Evolutionary conservation across 805 yeast genomes (phyloP).

Genomic region (Pichia gijzeniarum): DNA sequence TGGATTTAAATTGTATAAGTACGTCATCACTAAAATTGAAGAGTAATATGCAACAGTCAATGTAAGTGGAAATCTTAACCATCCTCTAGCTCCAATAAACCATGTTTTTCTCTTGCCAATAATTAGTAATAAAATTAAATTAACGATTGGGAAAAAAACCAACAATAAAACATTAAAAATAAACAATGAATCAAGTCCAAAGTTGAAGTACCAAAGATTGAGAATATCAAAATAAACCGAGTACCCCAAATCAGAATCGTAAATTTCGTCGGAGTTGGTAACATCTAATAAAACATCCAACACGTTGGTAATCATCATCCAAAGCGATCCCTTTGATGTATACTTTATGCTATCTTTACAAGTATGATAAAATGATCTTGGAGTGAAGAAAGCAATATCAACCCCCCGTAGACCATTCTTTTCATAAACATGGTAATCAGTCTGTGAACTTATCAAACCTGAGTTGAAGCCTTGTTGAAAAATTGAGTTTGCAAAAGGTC

Average conservation of each 20-base stretch:
- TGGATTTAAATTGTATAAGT: conserved; percentile 40
- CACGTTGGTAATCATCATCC: conserved; percentile 78
- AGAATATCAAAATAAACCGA: conserved; percentile 64
- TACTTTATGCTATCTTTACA: conserved; percentile 59
- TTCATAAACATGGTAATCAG: conserved; percentile 73
- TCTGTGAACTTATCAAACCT: conserved; percentile 68
- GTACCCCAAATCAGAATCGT: conserved; percentile 20
- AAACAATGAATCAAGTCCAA: conserved; percentile 45
- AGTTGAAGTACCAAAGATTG: conserved; percentile 48
- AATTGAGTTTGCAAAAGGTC: conserved; percentile 74
- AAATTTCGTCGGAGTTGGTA: conserved; percentile 26
- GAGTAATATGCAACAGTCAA: conserved; percentile 38
- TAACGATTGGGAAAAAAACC: conserved; percentile 47
- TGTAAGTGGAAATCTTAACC: conserved; percentile 56
- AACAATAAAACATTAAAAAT: conserved; percentile 48
- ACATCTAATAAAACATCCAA: conserved; percentile 51
- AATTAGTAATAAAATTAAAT: conserved; percentile 41
- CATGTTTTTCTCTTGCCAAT: conserved; percentile 42
- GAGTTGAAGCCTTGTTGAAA: conserved; percentile 81
- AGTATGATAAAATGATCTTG: conserved; percentile 82
- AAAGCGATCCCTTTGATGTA: conserved; percentile 60
- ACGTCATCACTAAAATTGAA: conserved; percentile 32
- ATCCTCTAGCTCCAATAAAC: conserved; percentile 38
- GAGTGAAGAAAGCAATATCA: conserved; percentile 85
- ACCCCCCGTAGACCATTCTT: conserved; percentile 71